A percentile compares a stretch with the other conserved stretches of the same genome.
phyloP scores from a whole-genome alignment of 2,329 filamentous ascomycete species.

The Mollisiaceae sp. region DNA sequence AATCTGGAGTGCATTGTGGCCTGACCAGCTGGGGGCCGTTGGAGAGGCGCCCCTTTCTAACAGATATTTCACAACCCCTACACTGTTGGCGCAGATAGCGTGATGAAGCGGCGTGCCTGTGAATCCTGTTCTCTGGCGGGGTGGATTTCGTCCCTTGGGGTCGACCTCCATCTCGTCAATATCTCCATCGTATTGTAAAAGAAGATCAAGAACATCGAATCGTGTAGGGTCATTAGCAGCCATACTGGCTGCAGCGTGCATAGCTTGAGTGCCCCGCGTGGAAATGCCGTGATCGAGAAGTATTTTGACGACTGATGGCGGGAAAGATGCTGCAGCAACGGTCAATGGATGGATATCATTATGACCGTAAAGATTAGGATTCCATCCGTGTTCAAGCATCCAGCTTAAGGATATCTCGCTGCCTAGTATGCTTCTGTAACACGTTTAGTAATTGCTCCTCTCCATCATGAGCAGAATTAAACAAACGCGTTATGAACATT shows the following conservation, averaged over 20 bases:
- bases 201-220: slow-evolving; percentile 17
- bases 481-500: slow-evolving; percentile 2
- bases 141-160: slow-evolving; percentile 8
- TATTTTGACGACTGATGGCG: slow-evolving; percentile 8
- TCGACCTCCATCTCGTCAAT: slow-evolving; percentile 17
- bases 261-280: slow-evolving; percentile 11
- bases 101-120: slow-evolving; percentile 15
- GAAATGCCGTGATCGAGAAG: slow-evolving; percentile 18
- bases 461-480: slow-evolving; percentile 4
- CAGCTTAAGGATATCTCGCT: slow-evolving; percentile 3
- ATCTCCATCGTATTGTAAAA: slow-evolving; percentile 10
- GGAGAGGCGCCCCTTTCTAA: slow-evolving; percentile 12
- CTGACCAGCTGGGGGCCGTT: slow-evolving; percentile 17
- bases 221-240: slow-evolving; percentile 12
- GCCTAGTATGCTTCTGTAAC: slow-evolving; percentile 12
- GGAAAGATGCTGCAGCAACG: slow-evolving; percentile 10
- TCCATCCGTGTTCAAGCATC: slow-evolving; percentile 16
- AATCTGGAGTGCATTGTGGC: slow-evolving; percentile 9
- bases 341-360: slow-evolving; percentile 13
- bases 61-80: slow-evolving; percentile 13
- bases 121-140: slow-evolving; percentile 10
- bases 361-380: slow-evolving; percentile 16
- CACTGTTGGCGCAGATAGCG: neutral
- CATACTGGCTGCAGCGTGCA: slow-evolving; percentile 12
- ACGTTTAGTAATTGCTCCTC: slow-evolving; percentile 8